phyloP scores from a whole-genome alignment of 2,329 filamentous ascomycete species.

The Diaporthe helianthi region DNA sequence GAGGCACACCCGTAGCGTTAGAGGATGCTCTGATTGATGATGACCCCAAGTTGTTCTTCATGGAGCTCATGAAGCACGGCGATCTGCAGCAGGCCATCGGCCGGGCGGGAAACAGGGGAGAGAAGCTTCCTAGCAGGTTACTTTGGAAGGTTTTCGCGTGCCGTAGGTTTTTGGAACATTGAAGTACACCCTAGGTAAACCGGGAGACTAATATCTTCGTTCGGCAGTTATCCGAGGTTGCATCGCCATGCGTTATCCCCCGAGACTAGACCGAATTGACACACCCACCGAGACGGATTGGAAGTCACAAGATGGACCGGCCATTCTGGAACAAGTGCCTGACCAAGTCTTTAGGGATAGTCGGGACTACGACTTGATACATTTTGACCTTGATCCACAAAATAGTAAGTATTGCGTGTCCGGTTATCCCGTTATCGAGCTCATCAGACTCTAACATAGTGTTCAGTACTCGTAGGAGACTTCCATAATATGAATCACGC shows the following conservation, averaged over 20 bases:
- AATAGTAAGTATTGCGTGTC: background rate
- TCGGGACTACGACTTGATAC: background rate
- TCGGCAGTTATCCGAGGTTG: background rate
- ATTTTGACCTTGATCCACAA: constrained; percentile 15
- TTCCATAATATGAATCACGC: background rate
- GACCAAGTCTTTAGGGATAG: no score
- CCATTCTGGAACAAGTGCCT: background rate
- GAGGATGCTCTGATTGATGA: background rate
- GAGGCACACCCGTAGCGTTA: background rate
- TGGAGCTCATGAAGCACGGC: constrained; percentile 3
- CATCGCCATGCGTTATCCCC: background rate
- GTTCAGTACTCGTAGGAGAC: background rate
- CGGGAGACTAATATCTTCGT: background rate
- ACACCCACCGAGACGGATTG: background rate
- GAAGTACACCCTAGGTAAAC: accelerated
- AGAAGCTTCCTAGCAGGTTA: background rate
- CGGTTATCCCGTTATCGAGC: no score
- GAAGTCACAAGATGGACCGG: background rate
- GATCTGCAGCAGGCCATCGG: background rate
- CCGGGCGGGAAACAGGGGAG: background rate
- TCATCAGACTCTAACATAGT: background rate
- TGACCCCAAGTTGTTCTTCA: background rate
- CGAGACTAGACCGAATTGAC: background rate
- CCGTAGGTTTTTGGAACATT: background rate
- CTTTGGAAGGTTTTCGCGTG: constrained; percentile 5